Base-by-base conservation (phyloP, 225 moss, liverwort and hornwort species). In the Sphagnum contortum region DNA sequence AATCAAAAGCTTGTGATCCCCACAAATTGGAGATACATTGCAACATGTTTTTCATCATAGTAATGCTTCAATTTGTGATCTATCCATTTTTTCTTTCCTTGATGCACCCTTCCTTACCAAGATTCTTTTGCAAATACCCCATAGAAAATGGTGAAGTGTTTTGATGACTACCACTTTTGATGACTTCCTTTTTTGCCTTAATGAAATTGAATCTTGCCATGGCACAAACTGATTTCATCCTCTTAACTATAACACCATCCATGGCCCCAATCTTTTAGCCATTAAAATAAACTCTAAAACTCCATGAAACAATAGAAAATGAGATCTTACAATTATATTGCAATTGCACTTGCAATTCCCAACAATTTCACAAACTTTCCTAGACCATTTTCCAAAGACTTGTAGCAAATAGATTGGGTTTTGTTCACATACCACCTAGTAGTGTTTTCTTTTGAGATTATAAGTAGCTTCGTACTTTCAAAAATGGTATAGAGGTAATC, bases 11-110 rank as follows among this genome's bases (percentile, higher is more conserved):
- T 58, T 74, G 73, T 48, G 82, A 78, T 64, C 93, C 87, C 89
- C 12, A 79, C 77, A 69, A 86, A 99, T 71, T 93, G 93, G 44
- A 98, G 81, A 74, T 91, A 98, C 57, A 98, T 73, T 49, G 86
- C 83, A 67, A 89, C 93, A 75, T 89, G 93, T 75, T 93, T 93
- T 62, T 72, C 76, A 67, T 99, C 93, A 57, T 84, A 90, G 57
- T 87, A 75, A 68, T 93, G 86, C 75, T 89, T 93, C 13, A 99
- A 67, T 78, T 81, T 93, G 29, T 77, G 79, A 57, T 83, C 79
- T 55, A 86, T 72, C 82, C 80, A 78, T 65, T 69, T 73, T 77
- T 68, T 86, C 80, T 56, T 64, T 60, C 75, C 49, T 13, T 58
- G n/a, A 3, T 48, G 12, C 48, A n/a, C 11, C 45, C 68, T 47